Base-by-base conservation (phyloP, 495 filamentous ascomycete genomes). In the Melanomma pulvis-pyrius region DNA sequence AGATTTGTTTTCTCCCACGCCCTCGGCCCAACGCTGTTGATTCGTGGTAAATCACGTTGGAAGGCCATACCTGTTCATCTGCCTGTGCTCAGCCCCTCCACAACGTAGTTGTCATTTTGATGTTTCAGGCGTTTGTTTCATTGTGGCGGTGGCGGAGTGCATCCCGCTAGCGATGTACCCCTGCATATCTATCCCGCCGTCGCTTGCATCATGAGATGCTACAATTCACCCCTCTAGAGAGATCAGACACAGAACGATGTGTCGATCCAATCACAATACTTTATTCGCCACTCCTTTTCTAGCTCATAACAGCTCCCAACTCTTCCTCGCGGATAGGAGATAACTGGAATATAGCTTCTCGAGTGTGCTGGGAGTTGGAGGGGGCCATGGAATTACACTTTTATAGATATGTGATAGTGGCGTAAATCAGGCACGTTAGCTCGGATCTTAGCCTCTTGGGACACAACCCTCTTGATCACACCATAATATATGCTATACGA, bases 141-240 rank as follows among this genome's bases (percentile, higher is more conserved):
- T 28, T 9, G 25, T 50, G 48, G 48, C 48, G 48, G 48, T 50
- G 48, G 48, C 48, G 48, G 48, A 50, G 48, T 50, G 48, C 22
- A 25, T 24, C 5, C 48, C 48, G n/a, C 48, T 50, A 50, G 21
- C 44, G 17, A 44, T n/a, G 48, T 28, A 50, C 22, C 48, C 48
- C 11, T 24, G 48, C n/a, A 41, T 41, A 41, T n/a, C n/a, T n/a
- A n/a, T n/a, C n/a, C n/a, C n/a, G n/a, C n/a, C n/a, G 8, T 44
- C 4, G 13, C 39, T 44, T 44, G 13, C 39, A 44, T 3, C 39
- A 13, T 36, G 32, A 6, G 9, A 15, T 44, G 39, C 17, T 44
- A 15, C 39, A 28, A 25, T 50, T 28, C 21, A 25, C 3, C 15
- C 11, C 3, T 50, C 48, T 11, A 21, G 21, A 50, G 17, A 41